Conservation (phyloP, 148 eudicot genomes). For the Heliosperma pusillum region DNA sequence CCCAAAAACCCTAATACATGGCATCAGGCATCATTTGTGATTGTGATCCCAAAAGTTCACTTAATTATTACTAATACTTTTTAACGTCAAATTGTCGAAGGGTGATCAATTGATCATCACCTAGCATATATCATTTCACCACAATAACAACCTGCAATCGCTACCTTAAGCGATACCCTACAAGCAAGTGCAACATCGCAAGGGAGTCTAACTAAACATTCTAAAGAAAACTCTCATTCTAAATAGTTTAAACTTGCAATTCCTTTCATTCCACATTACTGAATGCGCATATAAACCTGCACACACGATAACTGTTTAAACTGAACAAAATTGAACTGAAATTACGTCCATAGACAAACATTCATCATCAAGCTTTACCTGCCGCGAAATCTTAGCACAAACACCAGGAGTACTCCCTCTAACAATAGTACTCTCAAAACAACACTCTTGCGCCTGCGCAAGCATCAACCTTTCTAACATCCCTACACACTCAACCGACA, state of each 20-base stretch:
- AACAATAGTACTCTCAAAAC: slow-evolving; percentile 77
- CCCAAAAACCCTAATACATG: no score
- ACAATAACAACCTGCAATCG: neutral
- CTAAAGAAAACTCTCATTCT: neutral
- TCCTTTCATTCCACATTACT: neutral
- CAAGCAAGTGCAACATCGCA: neutral
- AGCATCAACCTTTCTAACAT: slow-evolving; percentile 96
- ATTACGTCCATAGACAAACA: no score
- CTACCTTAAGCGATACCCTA: neutral
- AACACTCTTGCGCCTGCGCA: slow-evolving; percentile 97
- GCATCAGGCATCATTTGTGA: no score
- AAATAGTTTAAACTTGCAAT: neutral
- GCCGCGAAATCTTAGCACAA: slow-evolving; percentile 84
- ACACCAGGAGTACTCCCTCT: slow-evolving; percentile 84
- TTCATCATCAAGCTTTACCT: slow-evolving; percentile 37
- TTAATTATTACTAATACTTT: no score
- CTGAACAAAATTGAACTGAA: no score
- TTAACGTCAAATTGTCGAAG: no score
- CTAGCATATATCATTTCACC: neutral
- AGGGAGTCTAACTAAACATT: neutral
- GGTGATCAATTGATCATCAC: no score
- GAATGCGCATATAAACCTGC: neutral
- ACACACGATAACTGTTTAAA: neutral
- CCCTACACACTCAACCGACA: slow-evolving; percentile 87
- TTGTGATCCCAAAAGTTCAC: no score